Conservation (phyloP, 306 rosid species). For the Vigna reflexopilosa region DNA sequence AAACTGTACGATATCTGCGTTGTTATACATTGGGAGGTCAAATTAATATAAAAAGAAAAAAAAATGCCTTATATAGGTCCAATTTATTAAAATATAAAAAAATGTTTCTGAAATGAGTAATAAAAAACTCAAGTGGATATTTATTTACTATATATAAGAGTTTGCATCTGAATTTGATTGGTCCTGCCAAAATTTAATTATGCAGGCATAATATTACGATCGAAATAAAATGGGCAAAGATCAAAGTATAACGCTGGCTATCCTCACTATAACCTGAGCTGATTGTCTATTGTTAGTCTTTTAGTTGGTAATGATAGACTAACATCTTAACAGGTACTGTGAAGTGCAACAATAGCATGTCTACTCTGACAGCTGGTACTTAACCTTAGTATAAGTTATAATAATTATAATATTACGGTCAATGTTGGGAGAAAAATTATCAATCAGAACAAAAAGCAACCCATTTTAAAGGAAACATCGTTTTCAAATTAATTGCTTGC, state of each 20-base stretch:
- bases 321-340: not conserved
- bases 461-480: not conserved
- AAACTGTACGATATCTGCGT: not conserved
- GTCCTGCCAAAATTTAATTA: not conserved
- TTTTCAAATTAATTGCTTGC: conserved; percentile 12
- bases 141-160: not conserved
- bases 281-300: not conserved
- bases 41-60: not conserved
- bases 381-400: not conserved
- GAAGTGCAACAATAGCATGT: conserved; percentile 15
- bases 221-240: not conserved
- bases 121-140: not conserved
- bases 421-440: conserved; percentile 22
- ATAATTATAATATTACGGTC: not conserved
- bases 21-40: not conserved
- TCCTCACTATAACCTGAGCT: not conserved
- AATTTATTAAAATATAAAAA: too few relatives aligned
- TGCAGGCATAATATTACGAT: not conserved
- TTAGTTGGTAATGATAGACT: not conserved
- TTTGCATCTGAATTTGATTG: not conserved
- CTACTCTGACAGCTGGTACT: conserved; percentile 8
- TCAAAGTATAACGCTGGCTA: not conserved
- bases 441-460: conserved; percentile 4
- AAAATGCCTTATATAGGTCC: too few relatives aligned
- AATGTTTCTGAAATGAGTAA: too few relatives aligned